Evolutionary conservation across 225 moss, liverwort and hornwort species (phyloP).

Genomic region (Sphagnum contortum): DNA sequence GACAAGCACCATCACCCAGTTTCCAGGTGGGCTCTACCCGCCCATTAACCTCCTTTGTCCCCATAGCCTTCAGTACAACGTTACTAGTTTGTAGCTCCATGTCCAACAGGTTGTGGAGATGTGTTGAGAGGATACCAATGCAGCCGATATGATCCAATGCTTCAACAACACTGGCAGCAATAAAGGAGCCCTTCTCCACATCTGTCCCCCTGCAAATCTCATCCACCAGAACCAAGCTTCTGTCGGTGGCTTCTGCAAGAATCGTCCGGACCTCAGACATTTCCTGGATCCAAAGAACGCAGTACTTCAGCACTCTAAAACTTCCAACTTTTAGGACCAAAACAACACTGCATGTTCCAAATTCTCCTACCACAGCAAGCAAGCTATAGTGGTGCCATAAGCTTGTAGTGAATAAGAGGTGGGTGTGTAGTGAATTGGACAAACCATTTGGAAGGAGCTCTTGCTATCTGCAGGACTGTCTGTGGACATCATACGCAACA

Average conservation of each 20-base stretch:
- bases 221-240: constrained; percentile 83
- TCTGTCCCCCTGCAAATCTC: constrained; percentile 97
- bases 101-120: constrained; percentile 86
- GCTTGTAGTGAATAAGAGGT: neutral
- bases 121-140: constrained; percentile 89
- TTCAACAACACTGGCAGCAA: constrained; percentile 94
- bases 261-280: constrained; percentile 94
- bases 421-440: neutral
- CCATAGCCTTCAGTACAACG: constrained; percentile 91
- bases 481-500: constrained; percentile 92
- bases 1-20: constrained; percentile 76
- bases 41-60: constrained; percentile 48
- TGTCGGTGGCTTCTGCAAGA: constrained; percentile 69
- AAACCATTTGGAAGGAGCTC: constrained; percentile 95
- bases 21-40: constrained; percentile 76
- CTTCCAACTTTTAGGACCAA: neutral
- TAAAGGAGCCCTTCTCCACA: constrained; percentile 84
- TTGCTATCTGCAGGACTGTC: constrained; percentile 94
- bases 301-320: constrained; percentile 2
- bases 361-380: neutral
- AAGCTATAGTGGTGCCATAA: neutral
- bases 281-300: constrained; percentile 31
- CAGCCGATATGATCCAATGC: constrained; percentile 74
- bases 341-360: neutral
- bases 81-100: constrained; percentile 64